These are phyloP conservation scores for Mycena chlorophos DNA, from an alignment of 768 basidiomycete species.

Conservation along the genomic window DNA sequence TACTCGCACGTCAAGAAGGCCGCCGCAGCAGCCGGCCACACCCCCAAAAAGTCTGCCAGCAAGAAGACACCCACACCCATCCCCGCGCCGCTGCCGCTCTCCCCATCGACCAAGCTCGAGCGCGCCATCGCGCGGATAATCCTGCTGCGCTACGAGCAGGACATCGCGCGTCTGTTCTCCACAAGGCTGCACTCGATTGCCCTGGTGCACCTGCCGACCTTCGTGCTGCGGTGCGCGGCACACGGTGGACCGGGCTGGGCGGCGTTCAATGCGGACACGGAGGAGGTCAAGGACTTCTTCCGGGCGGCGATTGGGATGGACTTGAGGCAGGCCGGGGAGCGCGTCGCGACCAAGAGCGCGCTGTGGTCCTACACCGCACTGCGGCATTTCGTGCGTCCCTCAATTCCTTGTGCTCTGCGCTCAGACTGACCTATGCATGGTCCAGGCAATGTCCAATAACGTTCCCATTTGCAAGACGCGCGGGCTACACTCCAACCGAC, in stretches of 20 bases:
- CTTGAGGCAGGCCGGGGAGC: conserved; percentile 73
- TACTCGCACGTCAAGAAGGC: conserved; percentile 77
- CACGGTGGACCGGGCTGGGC: conserved; percentile 69
- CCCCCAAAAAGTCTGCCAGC: conserved; percentile 44
- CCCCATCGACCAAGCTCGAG: conserved; percentile 66
- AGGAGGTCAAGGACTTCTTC: conserved; percentile 76
- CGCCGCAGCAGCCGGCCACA: conserved; percentile 39
- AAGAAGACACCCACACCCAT: conserved; percentile 46
- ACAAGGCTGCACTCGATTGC: conserved; percentile 66
- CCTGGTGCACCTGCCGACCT: conserved; percentile 64
- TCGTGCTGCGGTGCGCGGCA: conserved; percentile 63
- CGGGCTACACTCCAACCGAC: conserved; percentile 65
- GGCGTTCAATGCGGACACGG: conserved; percentile 63
- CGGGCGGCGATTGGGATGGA: conserved; percentile 72
- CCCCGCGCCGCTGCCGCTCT: no score
- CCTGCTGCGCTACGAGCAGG: conserved; percentile 69
- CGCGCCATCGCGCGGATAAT: conserved; percentile 68
- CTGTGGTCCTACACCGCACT: conserved; percentile 79
- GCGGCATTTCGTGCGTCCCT: conserved; percentile 63
- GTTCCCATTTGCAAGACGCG: conserved; percentile 62
- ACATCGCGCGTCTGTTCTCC: conserved; percentile 73
- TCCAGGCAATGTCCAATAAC: conserved; percentile 69
- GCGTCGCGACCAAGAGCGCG: conserved; percentile 78
- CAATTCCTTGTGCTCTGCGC: conserved; percentile 11
- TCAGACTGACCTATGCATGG: conserved; percentile 12